Base-by-base conservation (phyloP, 1,139 yeast genomes). In the Blastobotrys buckinghamii region DNA sequence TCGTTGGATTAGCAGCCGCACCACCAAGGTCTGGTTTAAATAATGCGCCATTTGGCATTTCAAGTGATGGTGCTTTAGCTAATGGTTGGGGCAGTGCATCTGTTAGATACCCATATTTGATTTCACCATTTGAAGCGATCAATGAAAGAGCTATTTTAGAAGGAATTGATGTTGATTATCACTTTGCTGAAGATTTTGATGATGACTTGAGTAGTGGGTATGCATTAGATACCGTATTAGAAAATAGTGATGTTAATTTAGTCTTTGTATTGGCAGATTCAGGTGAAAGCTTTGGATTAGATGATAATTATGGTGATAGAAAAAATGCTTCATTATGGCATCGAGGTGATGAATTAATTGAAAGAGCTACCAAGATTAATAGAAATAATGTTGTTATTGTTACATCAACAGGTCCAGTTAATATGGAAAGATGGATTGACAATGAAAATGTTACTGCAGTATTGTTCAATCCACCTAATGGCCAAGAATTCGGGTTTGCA, bases 391-490 rank as follows among this genome's bases (percentile, higher is more conserved):
- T 81, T 20, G 82, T 81, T 40, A 76, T 79, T 2, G 72, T 81
- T 13, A 75, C 76, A 49, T 62, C 84, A 0, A 79, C 79, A 7
- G 85, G 84, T 0, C 82, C 82, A 0, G 79, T 79, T 17, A 72
- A 77, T 55, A 66, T 80, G 69, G 85, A 79, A 55, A 68, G 66
- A 49, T 81, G 83, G 79, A 72, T 79, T 53, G 81, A 78, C 35
- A 67, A 76, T 55, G 80, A 76, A 42, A 78, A 78, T 57, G 75
- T 81, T 40, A 79, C 78, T 38, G 84, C 75, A 1, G 81, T 80
- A 3, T 51, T 81, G 22, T 78, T 69, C 58, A 68, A 80, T 6
- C 74, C 81, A 8, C 82, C 84, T 4, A 70, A 77, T 48, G 85
- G 85, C 16, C 82, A 81, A 59, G 78, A 68, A 61, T 73, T 71